Conservation (phyloP, 75 land plant species). For the Cunninghamia lanceolata region DNA sequence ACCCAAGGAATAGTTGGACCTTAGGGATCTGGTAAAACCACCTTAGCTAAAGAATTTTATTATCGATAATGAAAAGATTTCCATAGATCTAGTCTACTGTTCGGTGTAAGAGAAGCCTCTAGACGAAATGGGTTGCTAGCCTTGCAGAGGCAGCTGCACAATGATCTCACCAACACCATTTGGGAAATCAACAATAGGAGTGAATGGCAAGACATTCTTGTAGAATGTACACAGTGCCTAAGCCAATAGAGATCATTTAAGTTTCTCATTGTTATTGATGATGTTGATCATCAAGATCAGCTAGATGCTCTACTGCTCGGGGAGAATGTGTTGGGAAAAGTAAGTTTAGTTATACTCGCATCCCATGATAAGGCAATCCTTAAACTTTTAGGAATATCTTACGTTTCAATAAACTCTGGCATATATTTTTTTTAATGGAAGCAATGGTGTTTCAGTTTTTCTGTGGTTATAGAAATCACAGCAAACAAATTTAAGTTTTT, state of each 20-base stretch:
- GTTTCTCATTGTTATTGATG: not conserved
- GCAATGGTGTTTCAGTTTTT: no score
- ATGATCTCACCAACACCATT: not conserved
- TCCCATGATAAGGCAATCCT: not conserved
- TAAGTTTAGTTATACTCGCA: not conserved
- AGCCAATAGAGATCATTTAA: not conserved
- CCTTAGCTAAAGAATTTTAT: not conserved
- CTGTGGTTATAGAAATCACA: no score
- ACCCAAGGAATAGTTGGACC: not conserved
- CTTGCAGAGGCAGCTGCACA: not conserved
- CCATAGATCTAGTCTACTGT: not conserved
- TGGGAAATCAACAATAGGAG: not conserved
- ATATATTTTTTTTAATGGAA: no score
- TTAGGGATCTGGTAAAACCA: not conserved
- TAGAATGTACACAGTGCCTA: no score
- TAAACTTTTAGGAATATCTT: not conserved
- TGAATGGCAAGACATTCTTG: not conserved
- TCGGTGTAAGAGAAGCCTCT: not conserved
- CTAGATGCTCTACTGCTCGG: not conserved
- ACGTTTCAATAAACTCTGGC: no score
- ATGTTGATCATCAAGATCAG: not conserved
- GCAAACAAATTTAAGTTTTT: no score
- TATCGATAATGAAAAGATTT: not conserved
- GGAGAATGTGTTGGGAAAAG: not conserved
- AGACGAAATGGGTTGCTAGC: not conserved